Evolutionary conservation across 768 basidiomycete species (phyloP).

Genomic region (Calocybe cyanea): DNA sequence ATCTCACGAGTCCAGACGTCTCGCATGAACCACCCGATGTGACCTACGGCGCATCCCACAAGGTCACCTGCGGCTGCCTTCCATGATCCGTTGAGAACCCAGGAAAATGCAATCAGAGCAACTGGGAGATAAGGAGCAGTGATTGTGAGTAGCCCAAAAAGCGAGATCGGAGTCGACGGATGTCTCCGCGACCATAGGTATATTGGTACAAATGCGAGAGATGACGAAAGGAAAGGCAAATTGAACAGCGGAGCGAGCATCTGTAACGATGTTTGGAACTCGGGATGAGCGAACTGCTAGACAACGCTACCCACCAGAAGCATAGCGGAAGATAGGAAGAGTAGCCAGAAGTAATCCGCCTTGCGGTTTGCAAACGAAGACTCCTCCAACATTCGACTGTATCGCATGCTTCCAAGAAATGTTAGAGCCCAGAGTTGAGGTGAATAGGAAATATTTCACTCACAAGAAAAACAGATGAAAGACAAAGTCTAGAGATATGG

Average conservation of each 20-base stretch:
- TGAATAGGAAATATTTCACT: conserved; percentile 26
- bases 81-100: conserved; percentile 81
- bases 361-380: conserved; percentile 87
- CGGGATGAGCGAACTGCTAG: not conserved
- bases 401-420: conserved; percentile 76
- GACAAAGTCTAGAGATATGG: conserved; percentile 88
- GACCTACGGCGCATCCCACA: conserved; percentile 83
- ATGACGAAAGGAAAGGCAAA: conserved; percentile 89
- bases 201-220: conserved; percentile 91
- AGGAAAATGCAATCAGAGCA: conserved; percentile 84
- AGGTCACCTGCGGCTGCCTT: conserved; percentile 79
- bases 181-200: conserved; percentile 97
- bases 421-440: not conserved
- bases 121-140: conserved; percentile 93
- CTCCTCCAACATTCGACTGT: conserved; percentile 95
- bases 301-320: conserved; percentile 61
- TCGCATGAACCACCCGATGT: conserved; percentile 79
- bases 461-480: conserved; percentile 99
- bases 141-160: conserved; percentile 93
- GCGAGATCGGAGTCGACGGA: conserved; percentile 90
- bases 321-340: conserved; percentile 79
- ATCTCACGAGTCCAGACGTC: conserved; percentile 90
- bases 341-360: conserved; percentile 95
- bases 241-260: conserved; percentile 84
- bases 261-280: conserved; percentile 35